Percentiles rank a stretch among this genome's conserved stretches.
Evolutionary conservation across 2,329 filamentous ascomycete species (phyloP).

Genomic region (Fusarium redolens): DNA sequence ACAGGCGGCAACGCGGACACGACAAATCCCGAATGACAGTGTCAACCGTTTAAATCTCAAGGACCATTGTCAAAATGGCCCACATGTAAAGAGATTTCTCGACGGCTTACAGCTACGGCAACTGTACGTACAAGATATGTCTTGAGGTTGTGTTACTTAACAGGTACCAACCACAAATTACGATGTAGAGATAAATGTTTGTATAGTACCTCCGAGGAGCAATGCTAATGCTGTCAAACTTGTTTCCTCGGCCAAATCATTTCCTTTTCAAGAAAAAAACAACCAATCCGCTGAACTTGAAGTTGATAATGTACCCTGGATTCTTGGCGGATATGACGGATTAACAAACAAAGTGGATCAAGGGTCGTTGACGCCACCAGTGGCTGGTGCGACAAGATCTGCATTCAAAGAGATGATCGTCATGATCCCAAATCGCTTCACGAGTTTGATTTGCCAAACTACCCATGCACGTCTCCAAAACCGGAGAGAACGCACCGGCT

Average conservation of each 20-base stretch:
- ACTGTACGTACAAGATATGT: background rate
- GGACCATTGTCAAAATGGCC: background rate
- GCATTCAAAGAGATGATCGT: conserved; percentile 16
- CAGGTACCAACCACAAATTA: background rate
- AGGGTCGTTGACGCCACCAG: conserved; percentile 7
- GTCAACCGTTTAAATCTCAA: background rate
- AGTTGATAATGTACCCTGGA: background rate
- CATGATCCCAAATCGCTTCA: conserved; percentile 2
- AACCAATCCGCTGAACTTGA: background rate
- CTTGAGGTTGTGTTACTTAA: background rate
- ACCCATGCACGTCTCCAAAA: background rate
- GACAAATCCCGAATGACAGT: background rate
- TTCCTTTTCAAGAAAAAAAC: background rate
- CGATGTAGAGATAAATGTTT: background rate
- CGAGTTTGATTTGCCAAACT: conserved; percentile 22
- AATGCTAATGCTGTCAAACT: background rate
- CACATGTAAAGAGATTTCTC: conserved; percentile 6
- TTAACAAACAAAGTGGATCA: background rate
- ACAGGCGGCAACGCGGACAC: background rate
- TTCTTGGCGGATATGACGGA: background rate
- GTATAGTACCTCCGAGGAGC: background rate
- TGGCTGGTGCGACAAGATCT: conserved; percentile 30
- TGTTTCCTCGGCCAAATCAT: background rate
- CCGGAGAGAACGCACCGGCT: conserved; percentile 36
- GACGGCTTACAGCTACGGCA: background rate